These are phyloP conservation scores for Termitomyces sp. DNA, from an alignment of 768 basidiomycete species.

Conservation along the genomic window DNA sequence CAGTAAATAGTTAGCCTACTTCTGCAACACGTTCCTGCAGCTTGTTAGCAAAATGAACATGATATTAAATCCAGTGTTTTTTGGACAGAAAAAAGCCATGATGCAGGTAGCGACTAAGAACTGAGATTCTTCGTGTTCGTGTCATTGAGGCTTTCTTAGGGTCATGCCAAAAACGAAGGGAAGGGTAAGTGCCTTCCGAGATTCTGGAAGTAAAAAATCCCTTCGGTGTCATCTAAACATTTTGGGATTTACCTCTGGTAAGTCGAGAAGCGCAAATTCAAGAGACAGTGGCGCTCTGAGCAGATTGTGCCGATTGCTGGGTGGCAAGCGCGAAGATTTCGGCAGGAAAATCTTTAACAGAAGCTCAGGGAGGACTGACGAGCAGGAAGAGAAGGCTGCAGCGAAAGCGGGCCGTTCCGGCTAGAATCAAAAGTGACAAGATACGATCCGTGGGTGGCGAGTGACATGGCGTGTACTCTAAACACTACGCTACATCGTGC, in stretches of 20 bases:
- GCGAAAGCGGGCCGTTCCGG: conserved; percentile 14
- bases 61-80: not conserved
- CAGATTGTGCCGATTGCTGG: conserved; percentile 3
- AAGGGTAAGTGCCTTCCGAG: not conserved
- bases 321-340: not conserved
- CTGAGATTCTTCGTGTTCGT: not conserved
- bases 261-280: not conserved
- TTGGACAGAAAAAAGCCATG: not conserved
- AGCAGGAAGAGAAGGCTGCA: conserved; percentile 8
- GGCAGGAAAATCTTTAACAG: not conserved
- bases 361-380: conserved; percentile 6
- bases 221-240: conserved; percentile 12
- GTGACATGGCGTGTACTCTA: conserved; percentile 8
- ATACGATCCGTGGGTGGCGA: conserved; percentile 5
- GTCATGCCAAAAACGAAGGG: not conserved
- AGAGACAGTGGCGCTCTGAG: conserved; percentile 10
- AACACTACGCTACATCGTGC: conserved; percentile 5
- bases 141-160: conserved; percentile 2
- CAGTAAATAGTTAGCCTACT: not conserved
- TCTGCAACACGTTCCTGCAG: conserved; percentile 1
- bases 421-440: conserved; percentile 12
- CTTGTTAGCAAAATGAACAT: too few species aligned
- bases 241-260: conserved; percentile 12
- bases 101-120: not conserved
- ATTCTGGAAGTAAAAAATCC: conserved; percentile 5